phyloP scores from a whole-genome alignment of 495 filamentous ascomycete species.

The Acidiella bohemica region DNA sequence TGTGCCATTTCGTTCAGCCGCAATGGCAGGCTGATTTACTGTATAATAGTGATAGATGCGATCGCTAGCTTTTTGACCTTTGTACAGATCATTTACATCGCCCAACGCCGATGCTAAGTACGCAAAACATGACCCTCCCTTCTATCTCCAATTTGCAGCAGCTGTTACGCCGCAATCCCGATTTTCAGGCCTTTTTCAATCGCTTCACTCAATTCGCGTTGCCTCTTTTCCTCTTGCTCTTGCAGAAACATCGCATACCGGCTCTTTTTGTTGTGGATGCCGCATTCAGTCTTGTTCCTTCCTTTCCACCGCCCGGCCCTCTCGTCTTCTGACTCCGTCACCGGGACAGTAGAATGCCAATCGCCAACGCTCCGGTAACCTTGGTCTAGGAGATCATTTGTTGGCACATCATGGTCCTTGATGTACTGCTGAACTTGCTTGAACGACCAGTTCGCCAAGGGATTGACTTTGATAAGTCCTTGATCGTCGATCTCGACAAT shows the following conservation, averaged over 20 bases:
- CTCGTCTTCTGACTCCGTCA: constrained; percentile 86
- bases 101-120: constrained; percentile 2
- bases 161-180: constrained; percentile 13
- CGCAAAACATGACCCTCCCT: neutral
- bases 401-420: constrained; percentile 73
- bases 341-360: constrained; percentile 88
- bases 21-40: no score
- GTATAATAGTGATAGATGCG: no score
- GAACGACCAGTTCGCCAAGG: constrained; percentile 93
- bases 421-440: constrained; percentile 78
- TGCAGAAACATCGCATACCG: constrained; percentile 76
- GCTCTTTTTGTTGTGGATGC: constrained; percentile 92
- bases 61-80: no score
- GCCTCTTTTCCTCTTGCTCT: constrained; percentile 59
- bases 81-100: no score
- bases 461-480: constrained; percentile 94
- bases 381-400: constrained; percentile 77
- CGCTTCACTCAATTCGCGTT: constrained; percentile 37
- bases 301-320: constrained; percentile 96
- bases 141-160: neutral
- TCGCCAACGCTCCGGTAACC: constrained; percentile 97
- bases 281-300: constrained; percentile 86
- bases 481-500: constrained; percentile 92
- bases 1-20: no score
- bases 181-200: constrained; percentile 20